phyloP scores from a whole-genome alignment of 2,329 filamentous ascomycete genomes.

The Pyrenophora graminea region DNA sequence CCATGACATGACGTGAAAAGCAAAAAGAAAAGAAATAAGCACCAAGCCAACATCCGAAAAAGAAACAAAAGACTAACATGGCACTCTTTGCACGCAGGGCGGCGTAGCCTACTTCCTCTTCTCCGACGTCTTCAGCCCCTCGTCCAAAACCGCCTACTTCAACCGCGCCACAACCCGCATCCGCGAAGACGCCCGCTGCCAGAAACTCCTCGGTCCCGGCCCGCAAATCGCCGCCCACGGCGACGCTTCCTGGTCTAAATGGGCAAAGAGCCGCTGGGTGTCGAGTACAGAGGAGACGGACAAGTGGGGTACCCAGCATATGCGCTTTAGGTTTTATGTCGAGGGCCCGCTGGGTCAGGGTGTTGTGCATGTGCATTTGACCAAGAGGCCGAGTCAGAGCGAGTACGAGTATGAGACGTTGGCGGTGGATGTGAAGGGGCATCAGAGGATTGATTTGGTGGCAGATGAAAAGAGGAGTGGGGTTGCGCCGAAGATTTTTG shows the following conservation, averaged over 20 bases:
- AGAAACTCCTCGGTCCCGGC: slow-evolving; percentile 72
- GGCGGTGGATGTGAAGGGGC: slow-evolving; percentile 76
- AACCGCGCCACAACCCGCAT: slow-evolving; percentile 83
- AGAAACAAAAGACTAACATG: slow-evolving; percentile 4
- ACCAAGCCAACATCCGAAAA: no score
- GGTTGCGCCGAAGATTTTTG: slow-evolving; percentile 44
- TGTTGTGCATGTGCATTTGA: slow-evolving; percentile 76
- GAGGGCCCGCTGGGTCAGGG: slow-evolving; percentile 77
- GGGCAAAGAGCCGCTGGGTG: slow-evolving; percentile 68
- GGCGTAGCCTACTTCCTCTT: slow-evolving; percentile 62
- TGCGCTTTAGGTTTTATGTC: slow-evolving; percentile 84
- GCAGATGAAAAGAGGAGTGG: slow-evolving; percentile 33
- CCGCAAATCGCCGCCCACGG: slow-evolving; percentile 80
- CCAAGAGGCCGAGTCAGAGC: slow-evolving; percentile 65
- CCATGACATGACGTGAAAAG: neutral
- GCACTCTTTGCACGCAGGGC: slow-evolving; percentile 54
- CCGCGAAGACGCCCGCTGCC: slow-evolving; percentile 71
- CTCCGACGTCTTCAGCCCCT: slow-evolving; percentile 52
- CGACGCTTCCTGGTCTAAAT: slow-evolving; percentile 79
- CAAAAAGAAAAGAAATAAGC: neutral
- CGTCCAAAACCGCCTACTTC: slow-evolving; percentile 86
- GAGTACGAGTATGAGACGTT: slow-evolving; percentile 81
- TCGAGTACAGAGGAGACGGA: slow-evolving; percentile 71
- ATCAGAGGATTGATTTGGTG: slow-evolving; percentile 52
- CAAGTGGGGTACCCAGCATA: slow-evolving; percentile 73